A percentile compares a stretch with the other conserved stretches of the same genome.
These are phyloP conservation scores for Sporobolus alterniflorus DNA, from an alignment of 202 grass and related monocot species.

Conservation along the genomic window DNA sequence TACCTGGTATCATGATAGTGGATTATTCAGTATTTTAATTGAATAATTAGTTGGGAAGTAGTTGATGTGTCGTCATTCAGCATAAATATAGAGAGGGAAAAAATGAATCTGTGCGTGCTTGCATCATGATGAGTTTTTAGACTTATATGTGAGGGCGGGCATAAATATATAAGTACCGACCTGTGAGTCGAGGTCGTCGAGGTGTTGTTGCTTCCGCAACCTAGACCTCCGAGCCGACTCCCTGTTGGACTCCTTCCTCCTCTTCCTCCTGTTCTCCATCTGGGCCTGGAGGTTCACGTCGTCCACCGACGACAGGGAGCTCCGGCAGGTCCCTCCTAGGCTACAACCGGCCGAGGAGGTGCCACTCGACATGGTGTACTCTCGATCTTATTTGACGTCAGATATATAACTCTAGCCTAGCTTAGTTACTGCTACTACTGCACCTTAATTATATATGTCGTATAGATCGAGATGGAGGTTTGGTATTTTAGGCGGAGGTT, in stretches of 20 bases:
- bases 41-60: slow-evolving; percentile 28
- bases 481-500: background rate
- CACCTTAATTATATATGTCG: slow-evolving; percentile 5
- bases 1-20: slow-evolving; percentile 30
- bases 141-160: too few species aligned
- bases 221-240: slow-evolving; percentile 82
- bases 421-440: slow-evolving; percentile 11
- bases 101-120: too few species aligned
- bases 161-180: too few species aligned
- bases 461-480: background rate
- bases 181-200: slow-evolving; percentile 70
- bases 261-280: slow-evolving; percentile 69
- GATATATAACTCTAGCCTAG: slow-evolving; percentile 9
- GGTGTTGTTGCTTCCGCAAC: slow-evolving; percentile 73
- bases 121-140: too few species aligned
- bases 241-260: slow-evolving; percentile 84
- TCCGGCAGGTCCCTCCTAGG: slow-evolving; percentile 17
- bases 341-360: slow-evolving; percentile 46
- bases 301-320: slow-evolving; percentile 21
- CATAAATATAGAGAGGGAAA: too few species aligned
- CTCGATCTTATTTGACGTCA: background rate
- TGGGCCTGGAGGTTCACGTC: slow-evolving; percentile 39
- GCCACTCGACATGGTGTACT: slow-evolving; percentile 57
- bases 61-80: too few species aligned
- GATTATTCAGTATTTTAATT: background rate